Percentiles rank a stretch among this genome's conserved stretches.
phyloP scores from a whole-genome alignment of 1,284 basidiomycete genomes.

The Mycena citricolor region DNA sequence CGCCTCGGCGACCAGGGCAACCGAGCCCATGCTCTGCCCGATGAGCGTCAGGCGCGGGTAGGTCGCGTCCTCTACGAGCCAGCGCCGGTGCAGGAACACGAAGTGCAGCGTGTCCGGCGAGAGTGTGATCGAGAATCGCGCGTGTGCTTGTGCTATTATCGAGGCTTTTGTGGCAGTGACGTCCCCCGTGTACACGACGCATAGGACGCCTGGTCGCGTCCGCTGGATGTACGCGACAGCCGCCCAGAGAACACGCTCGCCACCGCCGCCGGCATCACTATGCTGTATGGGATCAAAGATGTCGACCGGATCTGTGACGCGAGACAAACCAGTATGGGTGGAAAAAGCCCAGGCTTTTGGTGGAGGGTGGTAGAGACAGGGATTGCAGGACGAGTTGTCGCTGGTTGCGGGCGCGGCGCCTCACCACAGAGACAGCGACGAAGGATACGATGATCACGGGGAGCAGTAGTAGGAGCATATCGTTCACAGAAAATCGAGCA shows the following conservation, averaged over 20 bases:
- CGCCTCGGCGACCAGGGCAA: constrained; percentile 82
- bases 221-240: constrained; percentile 82
- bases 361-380: constrained; percentile 17
- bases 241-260: constrained; percentile 95
- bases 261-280: constrained; percentile 97
- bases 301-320: too few species aligned
- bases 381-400: constrained; percentile 13
- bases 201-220: constrained; percentile 69
- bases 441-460: too few species aligned
- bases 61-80: constrained; percentile 77
- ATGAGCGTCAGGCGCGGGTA: constrained; percentile 91
- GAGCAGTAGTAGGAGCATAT: too few species aligned
- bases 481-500: too few species aligned
- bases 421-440: too few species aligned
- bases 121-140: constrained; percentile 82
- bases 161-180: constrained; percentile 74
- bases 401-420: too few species aligned
- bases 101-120: constrained; percentile 69
- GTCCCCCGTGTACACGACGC: constrained; percentile 91
- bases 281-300: constrained; percentile 39
- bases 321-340: constrained; percentile 89
- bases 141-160: constrained; percentile 83
- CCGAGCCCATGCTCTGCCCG: constrained; percentile 88
- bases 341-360: constrained; percentile 78
- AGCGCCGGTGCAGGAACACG: constrained; percentile 71